Conservation (phyloP, 163 green algal genomes). For the Volvox carteri region DNA sequence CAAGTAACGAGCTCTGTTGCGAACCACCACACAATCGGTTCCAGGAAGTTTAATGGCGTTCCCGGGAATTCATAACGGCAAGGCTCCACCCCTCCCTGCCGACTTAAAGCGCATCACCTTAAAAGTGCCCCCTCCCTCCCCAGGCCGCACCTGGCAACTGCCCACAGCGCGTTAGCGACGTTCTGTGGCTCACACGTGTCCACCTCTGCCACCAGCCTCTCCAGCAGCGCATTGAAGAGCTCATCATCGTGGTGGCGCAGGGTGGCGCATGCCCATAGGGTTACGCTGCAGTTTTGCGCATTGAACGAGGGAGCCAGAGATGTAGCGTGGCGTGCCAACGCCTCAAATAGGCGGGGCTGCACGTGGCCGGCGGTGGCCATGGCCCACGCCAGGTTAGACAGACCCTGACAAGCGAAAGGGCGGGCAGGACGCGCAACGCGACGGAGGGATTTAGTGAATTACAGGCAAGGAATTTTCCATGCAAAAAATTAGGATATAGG, state of each 20-base stretch:
- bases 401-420: slow-evolving; percentile 18
- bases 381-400: slow-evolving; percentile 69
- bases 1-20: too few species aligned
- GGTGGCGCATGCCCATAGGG: slow-evolving; percentile 70
- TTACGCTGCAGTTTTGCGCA: slow-evolving; percentile 63
- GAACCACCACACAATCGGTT: too few species aligned
- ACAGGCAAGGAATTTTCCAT: too few species aligned
- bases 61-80: too few species aligned
- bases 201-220: slow-evolving; percentile 43
- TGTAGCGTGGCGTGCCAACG: slow-evolving; percentile 54
- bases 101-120: too few species aligned
- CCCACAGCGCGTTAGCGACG: slow-evolving; percentile 74
- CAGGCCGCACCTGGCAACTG: slow-evolving; percentile 52
- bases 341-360: slow-evolving; percentile 58
- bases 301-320: slow-evolving; percentile 60
- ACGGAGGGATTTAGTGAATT: background rate
- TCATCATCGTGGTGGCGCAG: slow-evolving; percentile 62
- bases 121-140: too few species aligned
- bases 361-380: slow-evolving; percentile 68
- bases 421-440: background rate
- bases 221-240: slow-evolving; percentile 64
- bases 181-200: slow-evolving; percentile 66
- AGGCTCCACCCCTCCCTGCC: too few species aligned
- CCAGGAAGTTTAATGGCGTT: too few species aligned
- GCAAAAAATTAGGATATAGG: too few species aligned